These are phyloP conservation scores for Trametes polyzona DNA, from an alignment of 1,284 basidiomycete genomes.

Conservation along the genomic window DNA sequence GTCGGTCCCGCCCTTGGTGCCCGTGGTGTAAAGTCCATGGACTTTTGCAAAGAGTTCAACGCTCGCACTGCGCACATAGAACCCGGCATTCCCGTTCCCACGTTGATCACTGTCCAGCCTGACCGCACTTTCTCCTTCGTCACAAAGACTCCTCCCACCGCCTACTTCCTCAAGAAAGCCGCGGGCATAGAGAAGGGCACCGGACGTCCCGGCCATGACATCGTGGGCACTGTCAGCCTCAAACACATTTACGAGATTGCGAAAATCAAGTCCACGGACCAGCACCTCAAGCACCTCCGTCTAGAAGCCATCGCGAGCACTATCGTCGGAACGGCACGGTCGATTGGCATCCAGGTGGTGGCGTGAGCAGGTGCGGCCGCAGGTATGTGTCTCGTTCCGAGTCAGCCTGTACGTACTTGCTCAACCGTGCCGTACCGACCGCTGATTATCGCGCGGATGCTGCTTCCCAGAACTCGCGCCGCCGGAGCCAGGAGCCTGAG, in stretches of 20 bases:
- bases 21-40: conserved; percentile 98
- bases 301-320: conserved; percentile 89
- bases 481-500: conserved; percentile 17
- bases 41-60: conserved; percentile 99
- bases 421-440: conserved; percentile 24
- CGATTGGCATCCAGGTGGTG: conserved; percentile 86
- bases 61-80: conserved; percentile 89
- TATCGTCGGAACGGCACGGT: conserved; percentile 84
- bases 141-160: conserved; percentile 88
- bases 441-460: conserved; percentile 19
- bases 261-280: conserved; percentile 93
- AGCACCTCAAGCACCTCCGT: conserved; percentile 81
- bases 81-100: conserved; percentile 88
- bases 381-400: conserved; percentile 31
- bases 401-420: conserved; percentile 30
- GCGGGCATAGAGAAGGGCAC: conserved; percentile 92
- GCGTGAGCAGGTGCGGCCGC: conserved; percentile 61
- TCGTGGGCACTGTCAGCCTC: conserved; percentile 83
- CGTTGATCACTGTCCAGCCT: conserved; percentile 90
- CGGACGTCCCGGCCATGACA: conserved; percentile 77
- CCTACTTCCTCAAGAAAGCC: conserved; percentile 94
- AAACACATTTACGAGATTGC: conserved; percentile 99
- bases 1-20: conserved; percentile 98
- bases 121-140: conserved; percentile 95
- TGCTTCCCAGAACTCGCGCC: conserved; percentile 22